Conservation (phyloP, 208 protist species). For the Leishmania tarentolae region DNA sequence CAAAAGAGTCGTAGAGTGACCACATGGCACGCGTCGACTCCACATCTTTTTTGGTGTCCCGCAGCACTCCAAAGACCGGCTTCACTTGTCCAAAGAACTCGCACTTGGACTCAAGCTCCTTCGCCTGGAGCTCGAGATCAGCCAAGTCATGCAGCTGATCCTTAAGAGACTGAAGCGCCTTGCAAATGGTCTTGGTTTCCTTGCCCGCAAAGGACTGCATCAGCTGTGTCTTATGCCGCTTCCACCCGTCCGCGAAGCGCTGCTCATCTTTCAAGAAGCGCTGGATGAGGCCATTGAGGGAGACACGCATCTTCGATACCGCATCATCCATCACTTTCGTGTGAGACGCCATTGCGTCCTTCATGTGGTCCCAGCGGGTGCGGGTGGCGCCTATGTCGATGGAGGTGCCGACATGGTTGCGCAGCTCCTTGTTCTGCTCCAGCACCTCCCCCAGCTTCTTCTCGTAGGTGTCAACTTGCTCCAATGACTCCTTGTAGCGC, state of each 20-base stretch:
- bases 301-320: slow-evolving; percentile 86
- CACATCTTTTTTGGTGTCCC: slow-evolving; percentile 66
- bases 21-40: slow-evolving; percentile 68
- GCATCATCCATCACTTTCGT: slow-evolving; percentile 91
- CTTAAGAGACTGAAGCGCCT: slow-evolving; percentile 67
- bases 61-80: slow-evolving; percentile 76
- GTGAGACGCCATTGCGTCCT: slow-evolving; percentile 89
- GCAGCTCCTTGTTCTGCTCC: slow-evolving; percentile 87
- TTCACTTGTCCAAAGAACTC: slow-evolving; percentile 90
- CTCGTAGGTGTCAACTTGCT: slow-evolving; percentile 62
- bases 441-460: slow-evolving; percentile 74
- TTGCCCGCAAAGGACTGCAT: slow-evolving; percentile 60
- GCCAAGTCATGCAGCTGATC: slow-evolving; percentile 83
- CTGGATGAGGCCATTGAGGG: slow-evolving; percentile 85
- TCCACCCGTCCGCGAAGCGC: slow-evolving; percentile 91
- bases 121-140: slow-evolving; percentile 67
- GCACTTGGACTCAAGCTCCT: slow-evolving; percentile 88
- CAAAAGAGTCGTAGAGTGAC: slow-evolving; percentile 88
- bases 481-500: slow-evolving; percentile 70
- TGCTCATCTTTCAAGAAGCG: slow-evolving; percentile 87
- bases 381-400: slow-evolving; percentile 84
- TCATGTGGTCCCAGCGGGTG: slow-evolving; percentile 92
- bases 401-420: slow-evolving; percentile 63
- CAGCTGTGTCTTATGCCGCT: slow-evolving; percentile 84
- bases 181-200: slow-evolving; percentile 56